Percentiles rank a stretch among this genome's conserved stretches.
Conservation (phyloP, 2,329 filamentous ascomycete species). For the Talaromyces verruculosus region DNA sequence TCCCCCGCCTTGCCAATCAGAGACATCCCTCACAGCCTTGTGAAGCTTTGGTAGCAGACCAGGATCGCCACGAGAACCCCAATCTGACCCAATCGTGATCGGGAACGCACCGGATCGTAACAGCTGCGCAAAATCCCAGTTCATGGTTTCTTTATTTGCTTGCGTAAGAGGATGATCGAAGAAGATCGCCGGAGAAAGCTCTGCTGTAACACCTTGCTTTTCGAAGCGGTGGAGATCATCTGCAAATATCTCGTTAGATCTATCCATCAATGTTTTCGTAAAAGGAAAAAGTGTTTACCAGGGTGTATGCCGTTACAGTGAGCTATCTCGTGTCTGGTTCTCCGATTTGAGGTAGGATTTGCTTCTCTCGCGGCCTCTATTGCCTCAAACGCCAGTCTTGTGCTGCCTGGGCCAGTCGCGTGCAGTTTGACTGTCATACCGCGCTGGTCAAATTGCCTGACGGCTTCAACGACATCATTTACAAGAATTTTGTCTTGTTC, state of each 20-base stretch:
- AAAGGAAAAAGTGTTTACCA: constrained; percentile 20
- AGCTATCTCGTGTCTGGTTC: constrained; percentile 35
- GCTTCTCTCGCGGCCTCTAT: constrained; percentile 30
- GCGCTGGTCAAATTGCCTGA: constrained; percentile 32
- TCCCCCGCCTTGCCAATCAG: background rate
- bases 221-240: constrained; percentile 33
- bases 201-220: constrained; percentile 34
- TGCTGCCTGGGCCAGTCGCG: constrained; percentile 33
- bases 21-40: constrained; percentile 1
- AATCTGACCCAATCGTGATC: constrained; percentile 16
- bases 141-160: constrained; percentile 15
- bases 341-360: constrained; percentile 27
- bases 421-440: constrained; percentile 39
- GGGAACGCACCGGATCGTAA: background rate
- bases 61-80: constrained; percentile 15
- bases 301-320: constrained; percentile 32
- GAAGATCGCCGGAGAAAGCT: constrained; percentile 24
- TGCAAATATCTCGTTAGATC: constrained; percentile 14
- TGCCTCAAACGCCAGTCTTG: constrained; percentile 33
- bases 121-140: background rate
- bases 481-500: constrained; percentile 27
- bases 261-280: background rate
- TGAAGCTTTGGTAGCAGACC: constrained; percentile 11
- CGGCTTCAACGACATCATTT: constrained; percentile 26
- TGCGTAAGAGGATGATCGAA: constrained; percentile 14